Percentiles rank a stretch among this genome's conserved stretches.
phyloP scores from a whole-genome alignment of 2,329 filamentous ascomycete genomes.

The Penicillium frequentans region DNA sequence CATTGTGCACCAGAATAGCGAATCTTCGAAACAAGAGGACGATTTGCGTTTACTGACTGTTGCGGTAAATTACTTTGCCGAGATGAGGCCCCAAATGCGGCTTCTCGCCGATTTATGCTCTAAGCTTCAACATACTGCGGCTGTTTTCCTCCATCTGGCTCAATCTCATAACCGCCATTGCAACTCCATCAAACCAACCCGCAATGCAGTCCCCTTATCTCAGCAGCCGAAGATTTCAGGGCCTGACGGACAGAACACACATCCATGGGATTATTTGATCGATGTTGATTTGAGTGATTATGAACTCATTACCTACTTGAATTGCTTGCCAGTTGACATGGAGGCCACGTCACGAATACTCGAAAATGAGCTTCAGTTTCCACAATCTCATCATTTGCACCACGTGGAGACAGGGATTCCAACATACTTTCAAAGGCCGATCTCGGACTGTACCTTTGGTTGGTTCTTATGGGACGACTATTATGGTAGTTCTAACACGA shows the following conservation, averaged over 20 bases:
- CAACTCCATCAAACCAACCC: not conserved
- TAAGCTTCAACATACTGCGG: not conserved
- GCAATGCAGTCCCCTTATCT: not conserved
- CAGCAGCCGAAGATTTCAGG: not conserved
- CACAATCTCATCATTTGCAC: not conserved
- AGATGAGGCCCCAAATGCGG: not conserved
- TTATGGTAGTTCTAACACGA: not conserved
- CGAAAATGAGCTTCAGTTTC: not conserved
- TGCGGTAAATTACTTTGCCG: not conserved
- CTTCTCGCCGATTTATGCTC: not conserved
- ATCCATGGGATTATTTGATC: not conserved
- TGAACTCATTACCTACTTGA: not conserved
- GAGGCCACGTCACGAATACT: not conserved
- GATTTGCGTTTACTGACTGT: not conserved
- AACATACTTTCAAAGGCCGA: not conserved
- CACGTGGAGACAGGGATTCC: not conserved
- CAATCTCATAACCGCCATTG: not conserved
- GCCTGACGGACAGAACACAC: not conserved
- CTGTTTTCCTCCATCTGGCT: not conserved
- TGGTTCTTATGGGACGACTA: constrained; percentile 1
- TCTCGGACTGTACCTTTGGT: not conserved
- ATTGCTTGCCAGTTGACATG: not conserved
- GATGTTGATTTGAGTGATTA: not conserved
- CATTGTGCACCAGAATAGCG: not conserved
- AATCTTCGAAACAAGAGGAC: not conserved